phyloP scores from a whole-genome alignment of 257 asterid genomes.

The Knoxia roxburghii region DNA sequence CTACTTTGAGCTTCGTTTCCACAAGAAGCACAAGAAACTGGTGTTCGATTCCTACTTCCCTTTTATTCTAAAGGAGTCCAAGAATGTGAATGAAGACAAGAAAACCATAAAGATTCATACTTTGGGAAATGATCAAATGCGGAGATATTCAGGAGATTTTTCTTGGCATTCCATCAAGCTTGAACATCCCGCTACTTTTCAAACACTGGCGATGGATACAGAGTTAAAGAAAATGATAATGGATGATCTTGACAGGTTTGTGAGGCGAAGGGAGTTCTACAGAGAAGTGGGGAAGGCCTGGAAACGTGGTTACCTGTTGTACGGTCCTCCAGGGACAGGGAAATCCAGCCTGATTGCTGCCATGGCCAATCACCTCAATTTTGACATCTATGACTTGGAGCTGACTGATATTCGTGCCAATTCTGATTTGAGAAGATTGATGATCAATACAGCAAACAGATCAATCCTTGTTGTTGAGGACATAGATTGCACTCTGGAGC shows the following conservation, averaged over 20 bases:
- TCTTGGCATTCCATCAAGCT: conserved; percentile 39
- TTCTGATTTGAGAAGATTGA: conserved; percentile 34
- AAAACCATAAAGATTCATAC: conserved; percentile 38
- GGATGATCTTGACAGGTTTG: conserved; percentile 42
- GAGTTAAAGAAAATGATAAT: conserved; percentile 37
- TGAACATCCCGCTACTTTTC: conserved; percentile 47
- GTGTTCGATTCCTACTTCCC: conserved; percentile 39
- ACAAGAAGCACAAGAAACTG: conserved; percentile 30
- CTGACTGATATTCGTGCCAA: conserved; percentile 28
- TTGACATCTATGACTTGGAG: conserved; percentile 52
- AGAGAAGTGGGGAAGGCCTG: conserved; percentile 49
- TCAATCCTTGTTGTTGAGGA: conserved; percentile 52
- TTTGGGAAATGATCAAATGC: conserved; percentile 19
- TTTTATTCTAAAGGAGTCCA: conserved; percentile 23
- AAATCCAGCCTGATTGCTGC: conserved; percentile 53
- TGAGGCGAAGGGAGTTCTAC: conserved; percentile 35
- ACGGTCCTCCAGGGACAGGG: conserved; percentile 54
- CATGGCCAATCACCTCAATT: conserved; percentile 47
- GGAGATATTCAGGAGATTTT: conserved; percentile 23
- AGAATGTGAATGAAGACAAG: conserved; percentile 21
- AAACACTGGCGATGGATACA: conserved; percentile 39
- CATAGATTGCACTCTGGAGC: conserved; percentile 36
- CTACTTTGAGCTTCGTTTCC: conserved; percentile 29
- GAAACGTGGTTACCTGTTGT: conserved; percentile 50
- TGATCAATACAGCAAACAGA: conserved; percentile 30